These are phyloP conservation scores for Aegilops bicornis DNA, from an alignment of 176 grass and related monocot genomes.

Conservation along the genomic window DNA sequence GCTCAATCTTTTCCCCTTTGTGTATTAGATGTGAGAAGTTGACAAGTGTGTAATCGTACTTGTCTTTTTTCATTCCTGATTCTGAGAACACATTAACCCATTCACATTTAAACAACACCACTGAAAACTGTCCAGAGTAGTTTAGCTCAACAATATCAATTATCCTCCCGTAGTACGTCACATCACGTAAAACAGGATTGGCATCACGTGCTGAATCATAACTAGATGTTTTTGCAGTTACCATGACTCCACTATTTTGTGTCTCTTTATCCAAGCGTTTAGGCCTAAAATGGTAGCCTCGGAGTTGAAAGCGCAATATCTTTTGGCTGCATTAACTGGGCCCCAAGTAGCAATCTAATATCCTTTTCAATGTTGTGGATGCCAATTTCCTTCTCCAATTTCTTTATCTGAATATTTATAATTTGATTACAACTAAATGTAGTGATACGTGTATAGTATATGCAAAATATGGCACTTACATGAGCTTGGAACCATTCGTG, in stretches of 20 bases:
- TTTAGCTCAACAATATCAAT: too few relatives aligned
- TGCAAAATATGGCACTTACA: not conserved
- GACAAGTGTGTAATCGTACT: too few relatives aligned
- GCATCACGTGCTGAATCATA: too few relatives aligned
- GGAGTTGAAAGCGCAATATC: not conserved
- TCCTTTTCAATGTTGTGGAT: not conserved
- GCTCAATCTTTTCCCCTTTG: too few relatives aligned
- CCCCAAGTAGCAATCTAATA: not conserved
- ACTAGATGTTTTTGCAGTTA: not conserved
- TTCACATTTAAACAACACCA: too few relatives aligned
- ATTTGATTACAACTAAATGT: not conserved
- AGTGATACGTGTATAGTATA: not conserved
- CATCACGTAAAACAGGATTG: too few relatives aligned
- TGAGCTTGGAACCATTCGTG: constrained; percentile 14
- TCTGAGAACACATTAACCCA: too few relatives aligned
- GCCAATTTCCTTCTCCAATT: not conserved
- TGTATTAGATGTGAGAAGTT: too few relatives aligned
- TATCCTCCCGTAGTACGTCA: too few relatives aligned
- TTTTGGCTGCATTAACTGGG: not conserved
- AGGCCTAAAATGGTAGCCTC: not conserved
- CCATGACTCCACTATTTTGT: not conserved
- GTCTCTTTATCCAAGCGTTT: not conserved
- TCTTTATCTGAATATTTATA: not conserved
- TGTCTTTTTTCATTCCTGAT: too few relatives aligned
- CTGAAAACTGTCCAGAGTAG: too few relatives aligned